Conservation (phyloP, 2,329 filamentous ascomycete genomes). For the Nannizzia gypsea region DNA sequence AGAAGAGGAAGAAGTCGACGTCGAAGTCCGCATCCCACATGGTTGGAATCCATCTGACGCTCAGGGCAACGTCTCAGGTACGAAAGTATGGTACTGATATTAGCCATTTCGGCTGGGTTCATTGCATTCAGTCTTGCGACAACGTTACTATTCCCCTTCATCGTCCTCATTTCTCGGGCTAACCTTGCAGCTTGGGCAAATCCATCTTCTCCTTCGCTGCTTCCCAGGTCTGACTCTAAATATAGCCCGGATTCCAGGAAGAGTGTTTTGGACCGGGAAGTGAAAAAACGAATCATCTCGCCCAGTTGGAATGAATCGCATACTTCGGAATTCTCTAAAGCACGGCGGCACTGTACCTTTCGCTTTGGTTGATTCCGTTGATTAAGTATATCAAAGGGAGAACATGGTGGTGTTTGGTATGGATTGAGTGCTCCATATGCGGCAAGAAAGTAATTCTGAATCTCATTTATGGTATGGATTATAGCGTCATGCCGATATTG, state of each 20-base stretch:
- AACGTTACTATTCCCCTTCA: too few species aligned
- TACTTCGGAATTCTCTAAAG: constrained; percentile 30
- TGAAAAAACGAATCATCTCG: constrained; percentile 35
- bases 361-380: constrained; percentile 13
- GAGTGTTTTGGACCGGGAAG: constrained; percentile 30
- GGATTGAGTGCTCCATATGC: constrained; percentile 29
- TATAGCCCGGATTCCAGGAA: constrained; percentile 32
- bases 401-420: constrained; percentile 13
- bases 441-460: constrained; percentile 33
- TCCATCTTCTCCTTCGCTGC: constrained; percentile 2
- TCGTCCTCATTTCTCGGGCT: neutral
- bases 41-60: constrained; percentile 33
- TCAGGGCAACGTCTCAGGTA: constrained; percentile 32
- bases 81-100: constrained; percentile 26
- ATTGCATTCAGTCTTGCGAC: neutral
- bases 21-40: constrained; percentile 32
- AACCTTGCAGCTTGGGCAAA: constrained; percentile 10
- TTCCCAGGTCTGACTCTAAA: constrained; percentile 21
- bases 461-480: constrained; percentile 32
- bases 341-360: constrained; percentile 30
- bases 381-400: constrained; percentile 9
- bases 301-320: constrained; percentile 37
- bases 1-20: constrained; percentile 30
- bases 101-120: constrained; percentile 14
- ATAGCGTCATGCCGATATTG: constrained; percentile 31